These are phyloP conservation scores for Colletotrichum tanaceti DNA, from an alignment of 2,329 filamentous ascomycete genomes.

Conservation along the genomic window DNA sequence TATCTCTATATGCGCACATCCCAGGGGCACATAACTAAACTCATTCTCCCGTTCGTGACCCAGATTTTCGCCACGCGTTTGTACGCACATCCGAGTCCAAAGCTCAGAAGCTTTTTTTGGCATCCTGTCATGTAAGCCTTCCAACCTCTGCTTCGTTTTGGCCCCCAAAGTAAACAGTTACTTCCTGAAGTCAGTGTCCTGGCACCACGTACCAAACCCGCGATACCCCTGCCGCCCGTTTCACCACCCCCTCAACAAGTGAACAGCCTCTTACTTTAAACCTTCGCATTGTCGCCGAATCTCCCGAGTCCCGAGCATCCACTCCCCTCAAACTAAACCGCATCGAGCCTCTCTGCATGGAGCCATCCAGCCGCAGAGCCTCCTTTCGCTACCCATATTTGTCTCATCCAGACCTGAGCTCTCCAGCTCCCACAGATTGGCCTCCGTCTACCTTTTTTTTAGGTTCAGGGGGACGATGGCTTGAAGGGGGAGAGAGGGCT, in stretches of 20 bases:
- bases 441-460: constrained; percentile 2
- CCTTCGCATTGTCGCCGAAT: constrained; percentile 19
- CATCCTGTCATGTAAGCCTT: not conserved
- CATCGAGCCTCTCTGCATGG: not conserved
- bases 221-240: constrained; percentile 11
- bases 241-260: not conserved
- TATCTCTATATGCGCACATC: not conserved
- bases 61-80: not conserved
- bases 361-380: not conserved
- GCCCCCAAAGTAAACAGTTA: not conserved
- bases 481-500: not conserved
- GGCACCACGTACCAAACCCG: not conserved
- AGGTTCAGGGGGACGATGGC: not conserved
- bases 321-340: constrained; percentile 2
- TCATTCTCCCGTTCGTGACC: not conserved
- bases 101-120: not conserved
- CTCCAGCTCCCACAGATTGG: not conserved
- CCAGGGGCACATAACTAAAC: not conserved
- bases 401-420: constrained; percentile 29
- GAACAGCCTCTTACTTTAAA: constrained; percentile 9
- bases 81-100: not conserved
- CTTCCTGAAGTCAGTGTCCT: not conserved
- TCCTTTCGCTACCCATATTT: constrained; percentile 29
- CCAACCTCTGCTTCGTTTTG: not conserved
- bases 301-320: not conserved